A percentile compares a stretch with the other conserved stretches of the same genome.
Conservation (phyloP, 177 flowering plant genomes). For the Vitis hybrid region DNA sequence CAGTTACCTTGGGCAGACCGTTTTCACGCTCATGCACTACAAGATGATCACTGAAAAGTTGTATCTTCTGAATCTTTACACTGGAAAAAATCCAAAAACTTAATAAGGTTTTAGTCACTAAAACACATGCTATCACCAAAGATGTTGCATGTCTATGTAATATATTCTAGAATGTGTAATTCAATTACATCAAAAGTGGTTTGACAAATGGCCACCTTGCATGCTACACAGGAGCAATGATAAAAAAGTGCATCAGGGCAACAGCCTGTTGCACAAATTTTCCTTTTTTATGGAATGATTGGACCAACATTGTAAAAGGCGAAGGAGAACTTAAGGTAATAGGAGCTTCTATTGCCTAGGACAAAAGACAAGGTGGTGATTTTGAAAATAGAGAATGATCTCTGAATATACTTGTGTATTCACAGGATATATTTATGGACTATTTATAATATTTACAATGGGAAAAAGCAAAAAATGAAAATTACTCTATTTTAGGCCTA, state of each 20-base stretch:
- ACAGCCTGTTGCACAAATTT: background rate
- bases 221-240: background rate
- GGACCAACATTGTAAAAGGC: background rate
- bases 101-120: background rate
- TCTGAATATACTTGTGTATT: no score
- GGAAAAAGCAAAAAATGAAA: no score
- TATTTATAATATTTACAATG: no score
- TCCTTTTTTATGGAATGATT: background rate
- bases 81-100: constrained; percentile 38
- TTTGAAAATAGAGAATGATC: no score
- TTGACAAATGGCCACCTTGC: background rate
- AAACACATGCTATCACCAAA: background rate
- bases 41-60: constrained; percentile 63
- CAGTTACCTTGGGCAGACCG: constrained; percentile 63
- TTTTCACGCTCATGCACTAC: constrained; percentile 74
- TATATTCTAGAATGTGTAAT: background rate
- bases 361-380: no score
- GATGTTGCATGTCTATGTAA: background rate
- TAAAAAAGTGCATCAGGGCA: background rate
- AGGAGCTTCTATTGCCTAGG: no score
- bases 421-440: no score
- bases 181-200: background rate
- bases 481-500: no score
- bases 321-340: no score
- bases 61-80: constrained; percentile 72